Evolutionary conservation across 2,329 filamentous ascomycete species (phyloP).

Genomic region (Stagonosporopsis vannaccii): DNA sequence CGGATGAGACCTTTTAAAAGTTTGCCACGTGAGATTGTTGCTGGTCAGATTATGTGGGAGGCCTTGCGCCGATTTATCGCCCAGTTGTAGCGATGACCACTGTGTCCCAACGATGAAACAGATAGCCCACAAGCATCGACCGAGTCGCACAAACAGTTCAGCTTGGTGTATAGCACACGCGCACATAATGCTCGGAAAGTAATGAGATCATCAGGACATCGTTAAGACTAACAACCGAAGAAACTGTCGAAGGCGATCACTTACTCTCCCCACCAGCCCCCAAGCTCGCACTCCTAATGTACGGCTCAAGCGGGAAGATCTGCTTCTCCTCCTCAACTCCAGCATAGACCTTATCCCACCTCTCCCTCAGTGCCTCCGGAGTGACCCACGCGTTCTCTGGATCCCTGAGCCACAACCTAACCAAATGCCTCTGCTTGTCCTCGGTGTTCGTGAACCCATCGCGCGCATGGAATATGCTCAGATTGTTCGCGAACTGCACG

Average conservation of each 20-base stretch:
- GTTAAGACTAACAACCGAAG: no score
- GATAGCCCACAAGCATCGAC: no score
- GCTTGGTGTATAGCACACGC: no score
- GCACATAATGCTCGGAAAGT: neutral
- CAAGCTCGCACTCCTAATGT: slow-evolving; percentile 31
- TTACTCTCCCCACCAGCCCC: slow-evolving; percentile 12
- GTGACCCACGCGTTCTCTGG: slow-evolving; percentile 57
- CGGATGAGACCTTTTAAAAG: no score
- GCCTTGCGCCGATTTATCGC: neutral
- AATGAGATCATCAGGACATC: neutral
- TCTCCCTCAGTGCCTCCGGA: slow-evolving; percentile 47
- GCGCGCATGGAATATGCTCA: slow-evolving; percentile 60
- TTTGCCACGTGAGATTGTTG: neutral
- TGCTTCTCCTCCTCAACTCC: slow-evolving; percentile 60
- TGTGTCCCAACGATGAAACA: no score
- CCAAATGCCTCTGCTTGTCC: slow-evolving; percentile 54
- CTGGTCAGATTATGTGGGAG: neutral
- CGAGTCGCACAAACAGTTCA: neutral
- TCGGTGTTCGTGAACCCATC: slow-evolving; percentile 54
- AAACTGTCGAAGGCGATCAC: neutral
- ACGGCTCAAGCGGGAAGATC: slow-evolving; percentile 63
- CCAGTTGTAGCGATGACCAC: no score
- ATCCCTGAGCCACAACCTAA: slow-evolving; percentile 58
- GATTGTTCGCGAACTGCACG: slow-evolving; percentile 61
- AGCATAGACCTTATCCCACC: slow-evolving; percentile 64